phyloP scores from a whole-genome alignment of 2,329 filamentous ascomycete genomes.

The Teratosphaeria destructans region DNA sequence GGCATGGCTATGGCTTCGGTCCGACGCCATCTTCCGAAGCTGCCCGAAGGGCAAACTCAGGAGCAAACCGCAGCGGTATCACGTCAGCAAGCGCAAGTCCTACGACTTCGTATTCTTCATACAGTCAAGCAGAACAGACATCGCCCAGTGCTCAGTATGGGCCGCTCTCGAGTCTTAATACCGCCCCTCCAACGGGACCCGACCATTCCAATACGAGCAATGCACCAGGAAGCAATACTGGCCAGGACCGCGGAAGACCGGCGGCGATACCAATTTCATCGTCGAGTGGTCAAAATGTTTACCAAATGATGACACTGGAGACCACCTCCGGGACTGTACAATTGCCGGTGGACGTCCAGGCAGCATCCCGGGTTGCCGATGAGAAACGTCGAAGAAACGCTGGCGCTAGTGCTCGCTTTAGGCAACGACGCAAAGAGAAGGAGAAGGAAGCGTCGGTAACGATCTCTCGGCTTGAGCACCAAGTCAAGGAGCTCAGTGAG shows the following conservation, averaged over 20 bases:
- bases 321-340: slow-evolving; percentile 42
- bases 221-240: not conserved
- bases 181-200: not conserved
- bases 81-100: slow-evolving; percentile 33
- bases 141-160: slow-evolving; percentile 17
- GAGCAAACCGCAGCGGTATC: slow-evolving; percentile 10
- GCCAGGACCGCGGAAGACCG: slow-evolving; percentile 10
- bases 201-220: not conserved
- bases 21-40: slow-evolving; percentile 28
- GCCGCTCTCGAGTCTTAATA: slow-evolving; percentile 1
- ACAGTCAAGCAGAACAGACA: slow-evolving; percentile 30
- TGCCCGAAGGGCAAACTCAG: slow-evolving; percentile 28
- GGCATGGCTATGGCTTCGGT: slow-evolving; percentile 26
- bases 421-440: slow-evolving; percentile 71
- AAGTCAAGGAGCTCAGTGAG: slow-evolving; percentile 55
- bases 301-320: slow-evolving; percentile 45
- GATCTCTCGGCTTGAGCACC: slow-evolving; percentile 58
- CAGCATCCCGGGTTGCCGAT: slow-evolving; percentile 71
- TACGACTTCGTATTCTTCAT: slow-evolving; percentile 38
- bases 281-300: slow-evolving; percentile 34
- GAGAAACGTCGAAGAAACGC: slow-evolving; percentile 81
- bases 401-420: slow-evolving; percentile 72
- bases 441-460: slow-evolving; percentile 61
- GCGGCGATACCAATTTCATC: slow-evolving; percentile 37
- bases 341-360: slow-evolving; percentile 68